Percentiles rank a stretch among this genome's conserved stretches.
These are phyloP conservation scores for Proliferodiscus dingleyae DNA, from an alignment of 2,329 filamentous ascomycete genomes.

Conservation along the genomic window DNA sequence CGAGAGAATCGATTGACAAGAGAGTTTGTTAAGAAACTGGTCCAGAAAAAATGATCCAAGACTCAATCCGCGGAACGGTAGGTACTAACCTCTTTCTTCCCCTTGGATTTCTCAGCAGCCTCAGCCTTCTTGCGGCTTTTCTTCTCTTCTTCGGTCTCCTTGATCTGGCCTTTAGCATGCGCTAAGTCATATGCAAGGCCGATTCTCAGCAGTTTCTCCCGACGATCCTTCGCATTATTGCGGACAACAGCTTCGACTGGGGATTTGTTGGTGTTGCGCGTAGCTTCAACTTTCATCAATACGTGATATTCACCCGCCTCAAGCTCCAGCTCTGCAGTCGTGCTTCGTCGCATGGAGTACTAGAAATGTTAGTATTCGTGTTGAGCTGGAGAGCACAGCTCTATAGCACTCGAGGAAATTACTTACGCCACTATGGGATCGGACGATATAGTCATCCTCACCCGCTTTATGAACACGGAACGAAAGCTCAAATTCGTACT, in stretches of 20 bases:
- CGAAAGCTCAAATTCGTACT: constrained; percentile 46
- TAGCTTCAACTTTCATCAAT: constrained; percentile 49
- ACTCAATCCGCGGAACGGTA: no score
- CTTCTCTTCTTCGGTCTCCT: constrained; percentile 43
- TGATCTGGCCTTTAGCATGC: constrained; percentile 51
- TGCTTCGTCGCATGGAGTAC: constrained; percentile 52
- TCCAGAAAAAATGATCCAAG: no score
- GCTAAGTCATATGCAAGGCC: constrained; percentile 57
- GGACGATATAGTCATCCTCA: constrained; percentile 54
- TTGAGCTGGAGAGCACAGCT: neutral
- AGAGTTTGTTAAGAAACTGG: no score
- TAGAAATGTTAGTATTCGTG: neutral
- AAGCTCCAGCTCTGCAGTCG: constrained; percentile 53
- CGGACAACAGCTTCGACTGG: constrained; percentile 44
- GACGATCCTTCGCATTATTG: constrained; percentile 31
- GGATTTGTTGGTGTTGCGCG: constrained; percentile 36
- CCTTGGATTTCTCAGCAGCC: constrained; percentile 36
- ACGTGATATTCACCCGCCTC: constrained; percentile 53
- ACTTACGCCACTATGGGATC: constrained; percentile 41
- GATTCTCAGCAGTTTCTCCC: constrained; percentile 54
- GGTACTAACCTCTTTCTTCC: constrained; percentile 34
- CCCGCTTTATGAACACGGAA: constrained; percentile 46
- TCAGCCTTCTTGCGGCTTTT: constrained; percentile 42
- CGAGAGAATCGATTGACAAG: no score
- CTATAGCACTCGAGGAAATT: constrained; percentile 21